A percentile compares a stretch with the other conserved stretches of the same genome.
These are phyloP conservation scores for Colletotrichum musae DNA, from an alignment of 2,329 filamentous ascomycete genomes.

Conservation along the genomic window DNA sequence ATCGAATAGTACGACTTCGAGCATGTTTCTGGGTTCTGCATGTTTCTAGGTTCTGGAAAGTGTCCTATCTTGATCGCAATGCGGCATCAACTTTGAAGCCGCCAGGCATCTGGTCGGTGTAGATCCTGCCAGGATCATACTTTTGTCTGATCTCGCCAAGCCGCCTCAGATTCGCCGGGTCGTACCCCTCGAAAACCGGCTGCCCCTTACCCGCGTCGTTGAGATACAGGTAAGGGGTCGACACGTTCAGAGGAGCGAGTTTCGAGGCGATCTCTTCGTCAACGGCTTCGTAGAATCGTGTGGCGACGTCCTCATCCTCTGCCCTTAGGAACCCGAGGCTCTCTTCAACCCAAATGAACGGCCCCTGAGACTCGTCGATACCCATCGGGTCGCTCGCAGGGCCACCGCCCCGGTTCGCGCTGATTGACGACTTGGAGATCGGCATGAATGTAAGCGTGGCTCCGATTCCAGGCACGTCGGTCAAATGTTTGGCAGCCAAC, in stretches of 20 bases:
- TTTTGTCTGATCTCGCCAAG: constrained; percentile 12
- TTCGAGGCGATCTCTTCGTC: neutral
- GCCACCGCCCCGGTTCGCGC: neutral
- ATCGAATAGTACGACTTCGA: too few species aligned
- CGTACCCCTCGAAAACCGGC: constrained; percentile 24
- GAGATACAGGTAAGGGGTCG: constrained; percentile 13
- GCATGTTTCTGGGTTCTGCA: too few species aligned
- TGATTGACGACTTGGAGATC: constrained; percentile 7
- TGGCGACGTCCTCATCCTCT: neutral
- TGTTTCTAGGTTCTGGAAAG: too few species aligned
- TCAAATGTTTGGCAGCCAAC: neutral
- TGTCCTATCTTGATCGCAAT: neutral
- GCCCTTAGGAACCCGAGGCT: neutral
- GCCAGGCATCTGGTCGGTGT: constrained; percentile 13
- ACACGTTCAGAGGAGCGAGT: neutral
- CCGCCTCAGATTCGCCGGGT: constrained; percentile 1
- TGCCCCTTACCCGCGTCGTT: constrained; percentile 20
- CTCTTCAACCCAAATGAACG: constrained; percentile 18
- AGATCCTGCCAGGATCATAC: constrained; percentile 13
- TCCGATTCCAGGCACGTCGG: neutral
- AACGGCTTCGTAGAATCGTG: neutral
- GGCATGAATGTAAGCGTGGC: constrained; percentile 15
- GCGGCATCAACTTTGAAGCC: constrained; percentile 12
- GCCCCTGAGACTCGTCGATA: constrained; percentile 5
- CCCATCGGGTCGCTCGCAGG: constrained; percentile 9